Conservation (phyloP, 805 yeast species). For the Sugiyamaella qingdaonensis region DNA sequence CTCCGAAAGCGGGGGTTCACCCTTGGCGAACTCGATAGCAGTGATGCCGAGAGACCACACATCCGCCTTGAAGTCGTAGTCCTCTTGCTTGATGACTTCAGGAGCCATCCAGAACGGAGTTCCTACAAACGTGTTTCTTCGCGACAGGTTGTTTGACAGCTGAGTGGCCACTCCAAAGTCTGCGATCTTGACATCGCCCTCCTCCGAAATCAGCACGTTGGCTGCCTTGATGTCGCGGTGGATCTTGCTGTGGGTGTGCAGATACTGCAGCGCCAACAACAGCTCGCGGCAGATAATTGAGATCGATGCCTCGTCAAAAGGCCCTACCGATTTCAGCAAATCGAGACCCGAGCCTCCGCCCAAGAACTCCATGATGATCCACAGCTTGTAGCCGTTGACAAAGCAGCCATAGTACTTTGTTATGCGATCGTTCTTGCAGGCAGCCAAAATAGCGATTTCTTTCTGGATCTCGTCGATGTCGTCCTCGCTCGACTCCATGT, state of each 20-base stretch:
- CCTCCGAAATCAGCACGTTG: conserved; percentile 65
- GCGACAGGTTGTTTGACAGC: conserved; percentile 51
- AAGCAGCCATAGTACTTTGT: conserved; percentile 70
- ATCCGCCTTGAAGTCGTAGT: conserved; percentile 67
- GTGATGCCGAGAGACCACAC: conserved; percentile 81
- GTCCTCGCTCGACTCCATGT: conserved; percentile 60
- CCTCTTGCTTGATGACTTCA: conserved; percentile 88
- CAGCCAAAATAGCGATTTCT: conserved; percentile 65
- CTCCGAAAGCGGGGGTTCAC: conserved; percentile 64
- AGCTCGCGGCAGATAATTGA: conserved; percentile 53
- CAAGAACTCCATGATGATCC: conserved; percentile 80
- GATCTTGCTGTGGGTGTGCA: conserved; percentile 68
- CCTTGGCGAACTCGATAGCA: conserved; percentile 64
- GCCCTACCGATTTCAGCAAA: conserved; percentile 40
- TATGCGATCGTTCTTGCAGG: conserved; percentile 58
- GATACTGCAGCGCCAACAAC: conserved; percentile 56
- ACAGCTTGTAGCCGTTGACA: conserved; percentile 61
- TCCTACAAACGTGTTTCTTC: conserved; percentile 44
- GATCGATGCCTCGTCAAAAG: conserved; percentile 53
- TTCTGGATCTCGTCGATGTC: conserved; percentile 69
- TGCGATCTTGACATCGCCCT: conserved; percentile 80
- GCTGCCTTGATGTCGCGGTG: conserved; percentile 96
- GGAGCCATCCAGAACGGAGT: conserved; percentile 97
- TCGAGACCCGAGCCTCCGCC: conserved; percentile 76
- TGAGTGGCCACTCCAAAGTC: conserved; percentile 96